phyloP scores from a whole-genome alignment of 148 eudicot species.

The Rhododendron ovatum region DNA sequence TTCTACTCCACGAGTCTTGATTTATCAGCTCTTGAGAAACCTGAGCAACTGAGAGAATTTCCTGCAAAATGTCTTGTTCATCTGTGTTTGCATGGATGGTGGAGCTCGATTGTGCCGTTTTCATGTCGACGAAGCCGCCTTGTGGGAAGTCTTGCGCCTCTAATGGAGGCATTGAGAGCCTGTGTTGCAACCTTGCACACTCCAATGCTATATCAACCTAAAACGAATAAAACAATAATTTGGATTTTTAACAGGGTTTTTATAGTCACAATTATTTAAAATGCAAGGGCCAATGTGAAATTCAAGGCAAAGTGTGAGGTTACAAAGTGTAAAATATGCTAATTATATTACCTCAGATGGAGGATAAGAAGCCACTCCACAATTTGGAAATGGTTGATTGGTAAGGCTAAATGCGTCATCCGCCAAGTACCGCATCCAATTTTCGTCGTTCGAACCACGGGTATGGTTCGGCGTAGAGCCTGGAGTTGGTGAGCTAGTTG shows the following conservation, averaged over 20 bases:
- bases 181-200: conserved; percentile 79
- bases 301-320: neutral
- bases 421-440: conserved; percentile 81
- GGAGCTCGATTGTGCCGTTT: conserved; percentile 32
- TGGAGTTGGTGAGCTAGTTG: conserved; percentile 29
- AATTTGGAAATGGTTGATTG: conserved; percentile 35
- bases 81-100: conserved; percentile 16
- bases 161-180: conserved; percentile 70
- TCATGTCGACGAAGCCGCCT: conserved; percentile 20
- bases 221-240: neutral
- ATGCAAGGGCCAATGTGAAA: neutral
- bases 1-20: conserved; percentile 27
- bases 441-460: conserved; percentile 36
- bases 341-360: conserved; percentile 57
- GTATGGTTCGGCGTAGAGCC: conserved; percentile 18
- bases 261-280: neutral
- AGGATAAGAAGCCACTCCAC: conserved; percentile 36
- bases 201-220: conserved; percentile 86
- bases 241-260: neutral
- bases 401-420: conserved; percentile 58
- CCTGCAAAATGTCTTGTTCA: conserved; percentile 43
- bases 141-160: conserved; percentile 63
- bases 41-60: conserved; percentile 76
- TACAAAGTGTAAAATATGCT: neutral
- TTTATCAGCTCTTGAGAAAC: conserved; percentile 40